Base-by-base conservation (phyloP, 768 basidiomycete genomes). In the Lentinula sp. region DNA sequence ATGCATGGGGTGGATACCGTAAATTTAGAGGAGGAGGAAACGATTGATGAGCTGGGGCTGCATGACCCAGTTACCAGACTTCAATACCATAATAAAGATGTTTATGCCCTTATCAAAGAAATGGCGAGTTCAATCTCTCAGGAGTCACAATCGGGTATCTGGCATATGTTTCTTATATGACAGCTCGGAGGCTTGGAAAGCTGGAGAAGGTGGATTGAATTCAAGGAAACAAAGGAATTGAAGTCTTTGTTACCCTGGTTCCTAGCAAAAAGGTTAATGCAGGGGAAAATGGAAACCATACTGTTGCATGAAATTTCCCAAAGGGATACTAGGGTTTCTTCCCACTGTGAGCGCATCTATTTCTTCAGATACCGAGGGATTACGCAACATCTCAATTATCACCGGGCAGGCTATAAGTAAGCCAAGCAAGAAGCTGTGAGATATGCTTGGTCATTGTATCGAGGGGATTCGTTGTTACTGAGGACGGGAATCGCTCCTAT, bases 31-130 rank as follows among this genome's bases (percentile, higher is more conserved):
- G n/a, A n/a, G n/a, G n/a, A n/a, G n/a, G n/a, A n/a, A n/a, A n/a
- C n/a, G n/a, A n/a, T n/a, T n/a, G n/a, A n/a, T n/a, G n/a, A n/a
- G n/a, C n/a, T n/a, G n/a, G n/a, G n/a, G n/a, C n/a, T n/a, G n/a
- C n/a, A n/a, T 0, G 89, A 94, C 65, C 91, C 92, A 5, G 82
- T 84, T 1, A 92, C 91, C 0, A 85, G 86, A 1, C 76, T 94
- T 9, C 81, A 91, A 3, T 93, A 89, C 69, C 88, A 93, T 63
- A 88, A 93, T 76, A 91, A 89, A 76, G 89, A 85, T 63, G 83
- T 93, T 16, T 93, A 92, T 68, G 89, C 91, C 51, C 75, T 91
- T 34, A 84, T 93, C 64, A 90, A 89, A 69, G 80, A 82, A 53
- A 73, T 94, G 67, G 91, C 91, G 61, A 53, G 79, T 70, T 13